Conservation (phyloP, 768 basidiomycete species). For the Pulveroboletus frians region DNA sequence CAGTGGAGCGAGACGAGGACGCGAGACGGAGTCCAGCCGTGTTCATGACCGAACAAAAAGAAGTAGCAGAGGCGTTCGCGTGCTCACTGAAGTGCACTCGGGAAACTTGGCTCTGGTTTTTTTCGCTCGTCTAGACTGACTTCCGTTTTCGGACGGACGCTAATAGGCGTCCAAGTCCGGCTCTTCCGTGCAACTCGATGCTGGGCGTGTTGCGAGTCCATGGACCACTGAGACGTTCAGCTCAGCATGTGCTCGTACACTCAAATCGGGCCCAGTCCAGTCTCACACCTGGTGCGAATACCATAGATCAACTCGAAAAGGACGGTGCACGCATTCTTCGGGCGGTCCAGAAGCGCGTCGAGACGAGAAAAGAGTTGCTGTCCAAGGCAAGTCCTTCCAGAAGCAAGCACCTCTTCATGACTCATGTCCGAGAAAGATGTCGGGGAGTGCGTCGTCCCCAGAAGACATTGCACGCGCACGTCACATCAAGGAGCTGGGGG, state of each 20-base stretch:
- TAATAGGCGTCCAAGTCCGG: conserved; percentile 2
- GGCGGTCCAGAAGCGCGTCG: conserved; percentile 48
- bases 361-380: conserved; percentile 24
- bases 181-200: conserved; percentile 6
- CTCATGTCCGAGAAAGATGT: conserved; percentile 35
- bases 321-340: conserved; percentile 50
- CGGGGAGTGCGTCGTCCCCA: conserved; percentile 46
- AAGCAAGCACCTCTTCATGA: background rate
- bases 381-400: no score
- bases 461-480: conserved; percentile 57
- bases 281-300: conserved; percentile 4
- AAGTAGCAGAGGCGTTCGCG: background rate
- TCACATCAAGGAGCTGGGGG: conserved; percentile 60
- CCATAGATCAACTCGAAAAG: conserved; percentile 29
- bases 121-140: background rate
- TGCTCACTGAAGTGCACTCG: background rate
- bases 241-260: conserved; percentile 1
- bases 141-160: no score
- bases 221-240: no score
- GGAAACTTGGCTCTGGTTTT: background rate
- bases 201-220: background rate
- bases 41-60: conserved; percentile 17
- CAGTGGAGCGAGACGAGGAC: conserved; percentile 17
- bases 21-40: conserved; percentile 17
- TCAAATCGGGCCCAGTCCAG: conserved; percentile 11